Evolutionary conservation across 495 filamentous ascomycete species (phyloP).

Genomic region (Collariella sp.): DNA sequence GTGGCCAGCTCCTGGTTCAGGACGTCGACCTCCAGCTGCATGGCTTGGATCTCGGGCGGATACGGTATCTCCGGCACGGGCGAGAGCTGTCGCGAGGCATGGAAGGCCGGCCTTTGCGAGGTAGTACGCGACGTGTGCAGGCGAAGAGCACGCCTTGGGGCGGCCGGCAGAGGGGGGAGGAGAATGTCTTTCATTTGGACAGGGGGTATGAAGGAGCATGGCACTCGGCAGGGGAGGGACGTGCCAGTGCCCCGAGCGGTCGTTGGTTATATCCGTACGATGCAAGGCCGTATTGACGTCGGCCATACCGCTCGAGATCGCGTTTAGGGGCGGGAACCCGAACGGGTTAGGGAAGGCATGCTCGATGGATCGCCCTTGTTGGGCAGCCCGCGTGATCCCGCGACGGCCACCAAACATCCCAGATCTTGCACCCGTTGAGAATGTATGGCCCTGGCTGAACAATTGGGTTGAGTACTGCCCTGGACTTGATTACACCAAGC

Average conservation of each 20-base stretch:
- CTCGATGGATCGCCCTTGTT: neutral
- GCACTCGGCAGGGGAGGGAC: neutral
- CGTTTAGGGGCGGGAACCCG: neutral
- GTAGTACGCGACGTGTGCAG: neutral
- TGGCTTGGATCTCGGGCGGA: neutral
- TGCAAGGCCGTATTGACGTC: neutral
- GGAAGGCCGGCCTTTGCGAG: neutral
- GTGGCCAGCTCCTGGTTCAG: conserved; percentile 2
- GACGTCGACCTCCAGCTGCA: conserved; percentile 1
- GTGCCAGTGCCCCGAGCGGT: neutral
- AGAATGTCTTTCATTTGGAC: neutral
- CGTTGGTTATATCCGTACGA: neutral
- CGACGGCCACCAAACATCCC: neutral
- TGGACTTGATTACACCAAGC: no score
- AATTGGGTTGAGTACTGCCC: no score
- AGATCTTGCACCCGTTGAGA: neutral
- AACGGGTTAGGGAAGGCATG: neutral
- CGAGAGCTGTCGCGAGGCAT: neutral
- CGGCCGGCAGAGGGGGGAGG: neutral
- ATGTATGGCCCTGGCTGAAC: no score
- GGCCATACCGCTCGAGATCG: neutral
- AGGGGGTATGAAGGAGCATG: neutral
- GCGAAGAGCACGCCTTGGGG: neutral
- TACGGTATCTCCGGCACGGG: conserved; percentile 1
- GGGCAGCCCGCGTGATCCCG: neutral